Evolutionary conservation across 768 basidiomycete genomes (phyloP).

Genomic region (Vishniacozyma victoriae): DNA sequence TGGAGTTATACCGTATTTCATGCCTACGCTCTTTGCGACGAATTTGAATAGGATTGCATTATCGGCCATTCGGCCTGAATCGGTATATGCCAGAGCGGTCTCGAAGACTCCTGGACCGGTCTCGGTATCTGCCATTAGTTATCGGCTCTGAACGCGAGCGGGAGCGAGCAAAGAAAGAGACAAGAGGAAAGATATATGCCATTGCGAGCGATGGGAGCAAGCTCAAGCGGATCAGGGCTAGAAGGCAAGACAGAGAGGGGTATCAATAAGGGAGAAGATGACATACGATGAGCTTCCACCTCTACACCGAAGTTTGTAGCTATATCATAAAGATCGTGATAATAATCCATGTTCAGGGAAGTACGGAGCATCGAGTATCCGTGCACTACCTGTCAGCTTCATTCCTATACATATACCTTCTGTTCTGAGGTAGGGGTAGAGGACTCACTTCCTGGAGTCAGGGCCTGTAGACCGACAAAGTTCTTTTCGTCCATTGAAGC

Average conservation of each 20-base stretch:
- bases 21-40: conserved; percentile 82
- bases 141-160: background rate
- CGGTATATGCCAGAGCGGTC: conserved; percentile 47
- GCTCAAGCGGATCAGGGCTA: background rate
- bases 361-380: conserved; percentile 91
- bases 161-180: background rate
- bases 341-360: conserved; percentile 81
- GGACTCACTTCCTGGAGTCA: conserved; percentile 88
- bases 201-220: no score
- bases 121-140: conserved; percentile 43
- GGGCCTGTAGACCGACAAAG: conserved; percentile 64
- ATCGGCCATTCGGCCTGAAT: conserved; percentile 45
- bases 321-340: conserved; percentile 75
- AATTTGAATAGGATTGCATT: conserved; percentile 84
- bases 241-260: background rate
- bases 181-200: no score
- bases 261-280: background rate
- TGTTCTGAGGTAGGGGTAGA: background rate
- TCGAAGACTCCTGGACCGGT: conserved; percentile 49
- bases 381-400: conserved; percentile 61
- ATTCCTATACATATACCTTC: background rate
- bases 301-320: conserved; percentile 63
- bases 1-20: conserved; percentile 79
- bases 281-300: conserved; percentile 78
- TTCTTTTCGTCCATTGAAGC: conserved; percentile 68